Base-by-base conservation (phyloP, 2,329 filamentous ascomycete genomes). In the Endocalyx cinctus region DNA sequence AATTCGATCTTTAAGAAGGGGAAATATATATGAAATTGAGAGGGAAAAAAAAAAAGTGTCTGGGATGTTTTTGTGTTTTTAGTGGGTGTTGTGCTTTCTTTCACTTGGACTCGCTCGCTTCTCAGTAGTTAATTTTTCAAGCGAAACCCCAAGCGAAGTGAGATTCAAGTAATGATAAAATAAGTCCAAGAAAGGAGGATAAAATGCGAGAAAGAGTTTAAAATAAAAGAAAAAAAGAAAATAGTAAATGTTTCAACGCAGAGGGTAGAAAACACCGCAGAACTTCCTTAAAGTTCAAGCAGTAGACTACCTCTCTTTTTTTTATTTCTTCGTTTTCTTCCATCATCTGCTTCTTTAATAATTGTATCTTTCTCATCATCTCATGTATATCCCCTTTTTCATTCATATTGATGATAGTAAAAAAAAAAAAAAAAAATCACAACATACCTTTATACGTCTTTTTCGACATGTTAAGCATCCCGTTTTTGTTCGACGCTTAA, bases 401-500 rank as follows among this genome's bases (percentile, higher is more conserved):
- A 19, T 13, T n/a, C 17, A 28, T 33, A 17, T 17, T 31, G n/a
- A 15, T 23, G 15, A 35, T 25, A 14, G 13, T 17, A 28, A 13
- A 37, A 44, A 45, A 50, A 41, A 42, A 55, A 57, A 51, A 52
- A 51, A 59, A 47, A 51, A 47, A 46, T 30, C 35, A 37, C 38
- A 37, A 64, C 72, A 54, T 58, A 78, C 74, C 74, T 79, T 79
- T 54, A 79, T 78, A 47, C 74, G 65, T 46, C 74, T 67, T 51
- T 77, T 77, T 36, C 74, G 71, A 57, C 74, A 79, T 27, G 74
- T 79, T 54, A 79, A 57, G 45, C 74, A 79, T n/a, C 74, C 74
- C 2, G 74, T 79, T 55, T 79, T 79, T 29, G 74, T 79, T 47
- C 74, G 69, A 41, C 74, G 69, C 55, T 78, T 79, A 50, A 79